These are phyloP conservation scores for Leptographium procerum DNA, from an alignment of 2,329 filamentous ascomycete species.

Conservation along the genomic window DNA sequence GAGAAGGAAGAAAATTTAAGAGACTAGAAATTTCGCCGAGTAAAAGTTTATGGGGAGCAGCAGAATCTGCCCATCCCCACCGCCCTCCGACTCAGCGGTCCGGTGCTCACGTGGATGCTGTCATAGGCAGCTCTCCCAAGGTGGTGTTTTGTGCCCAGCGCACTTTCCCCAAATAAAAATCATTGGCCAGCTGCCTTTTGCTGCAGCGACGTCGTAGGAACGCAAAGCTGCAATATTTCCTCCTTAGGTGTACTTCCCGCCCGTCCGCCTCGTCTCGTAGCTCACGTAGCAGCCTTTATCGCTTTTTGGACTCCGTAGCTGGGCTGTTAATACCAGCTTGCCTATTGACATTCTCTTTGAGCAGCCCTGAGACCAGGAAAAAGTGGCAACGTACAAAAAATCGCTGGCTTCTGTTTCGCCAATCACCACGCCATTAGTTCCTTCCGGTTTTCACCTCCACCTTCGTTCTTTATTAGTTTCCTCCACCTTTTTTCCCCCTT, in stretches of 20 bases:
- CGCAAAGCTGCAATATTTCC: not conserved
- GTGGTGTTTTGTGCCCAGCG: not conserved
- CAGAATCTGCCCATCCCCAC: conserved; percentile 2
- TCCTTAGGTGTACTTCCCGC: not conserved
- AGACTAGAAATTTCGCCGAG: not conserved
- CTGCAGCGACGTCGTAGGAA: not conserved
- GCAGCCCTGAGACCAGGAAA: not conserved
- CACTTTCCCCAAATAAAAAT: not conserved
- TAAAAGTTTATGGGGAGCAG: not conserved
- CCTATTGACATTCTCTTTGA: not conserved
- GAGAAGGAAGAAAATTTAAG: conserved; percentile 11
- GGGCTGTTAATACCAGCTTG: not conserved
- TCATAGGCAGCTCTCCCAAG: not conserved
- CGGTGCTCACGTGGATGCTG: not conserved
- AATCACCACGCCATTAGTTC: conserved; percentile 2
- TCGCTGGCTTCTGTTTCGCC: conserved; percentile 1
- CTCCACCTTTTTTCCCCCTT: not conserved
- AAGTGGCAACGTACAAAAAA: not conserved
- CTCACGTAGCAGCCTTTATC: not conserved
- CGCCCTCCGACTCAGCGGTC: not conserved
- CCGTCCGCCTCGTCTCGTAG: not conserved
- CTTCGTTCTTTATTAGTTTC: not conserved
- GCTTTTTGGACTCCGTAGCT: not conserved
- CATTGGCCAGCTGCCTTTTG: not conserved
- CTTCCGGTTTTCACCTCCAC: conserved; percentile 2